These are phyloP conservation scores for Solanum peruvianum DNA, from an alignment of 257 asterid species.

Conservation along the genomic window DNA sequence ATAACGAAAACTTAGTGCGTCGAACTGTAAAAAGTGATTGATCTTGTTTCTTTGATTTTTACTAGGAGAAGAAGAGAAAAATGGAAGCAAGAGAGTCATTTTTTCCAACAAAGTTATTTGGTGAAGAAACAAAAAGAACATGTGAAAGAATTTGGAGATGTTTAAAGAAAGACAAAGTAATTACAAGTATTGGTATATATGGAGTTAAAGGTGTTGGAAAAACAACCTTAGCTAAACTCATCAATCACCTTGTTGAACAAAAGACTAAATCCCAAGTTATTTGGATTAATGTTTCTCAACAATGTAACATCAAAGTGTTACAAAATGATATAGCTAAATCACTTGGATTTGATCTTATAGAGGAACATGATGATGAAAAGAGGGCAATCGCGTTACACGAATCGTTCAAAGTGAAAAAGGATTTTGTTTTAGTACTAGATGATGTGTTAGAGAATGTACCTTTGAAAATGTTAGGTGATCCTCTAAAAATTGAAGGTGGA, in stretches of 20 bases:
- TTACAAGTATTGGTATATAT: slow-evolving; percentile 11
- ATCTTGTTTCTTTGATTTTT: neutral
- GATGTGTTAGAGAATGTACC: neutral
- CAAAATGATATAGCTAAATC: slow-evolving; percentile 4
- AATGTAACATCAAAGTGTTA: neutral
- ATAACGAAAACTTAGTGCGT: too few species aligned
- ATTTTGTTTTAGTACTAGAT: neutral
- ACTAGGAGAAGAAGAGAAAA: neutral
- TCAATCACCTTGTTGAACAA: slow-evolving; percentile 4
- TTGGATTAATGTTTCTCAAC: slow-evolving; percentile 15
- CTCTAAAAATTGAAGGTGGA: neutral
- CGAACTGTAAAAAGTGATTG: neutral
- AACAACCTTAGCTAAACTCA: slow-evolving; percentile 3
- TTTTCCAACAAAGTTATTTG: slow-evolving; percentile 6
- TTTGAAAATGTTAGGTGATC: neutral
- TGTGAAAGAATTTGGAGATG: slow-evolving; percentile 6
- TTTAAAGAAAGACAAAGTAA: neutral
- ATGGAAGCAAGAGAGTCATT: slow-evolving; percentile 2
- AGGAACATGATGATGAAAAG: neutral
- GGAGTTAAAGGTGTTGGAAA: slow-evolving; percentile 17
- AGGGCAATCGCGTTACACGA: neutral
- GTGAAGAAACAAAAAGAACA: slow-evolving; percentile 4
- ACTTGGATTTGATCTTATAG: neutral
- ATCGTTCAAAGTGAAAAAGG: neutral
- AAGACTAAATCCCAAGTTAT: slow-evolving; percentile 8